Evolutionary conservation across 2,329 filamentous ascomycete genomes (phyloP).

Genomic region (Ophiostoma pallidulum): DNA sequence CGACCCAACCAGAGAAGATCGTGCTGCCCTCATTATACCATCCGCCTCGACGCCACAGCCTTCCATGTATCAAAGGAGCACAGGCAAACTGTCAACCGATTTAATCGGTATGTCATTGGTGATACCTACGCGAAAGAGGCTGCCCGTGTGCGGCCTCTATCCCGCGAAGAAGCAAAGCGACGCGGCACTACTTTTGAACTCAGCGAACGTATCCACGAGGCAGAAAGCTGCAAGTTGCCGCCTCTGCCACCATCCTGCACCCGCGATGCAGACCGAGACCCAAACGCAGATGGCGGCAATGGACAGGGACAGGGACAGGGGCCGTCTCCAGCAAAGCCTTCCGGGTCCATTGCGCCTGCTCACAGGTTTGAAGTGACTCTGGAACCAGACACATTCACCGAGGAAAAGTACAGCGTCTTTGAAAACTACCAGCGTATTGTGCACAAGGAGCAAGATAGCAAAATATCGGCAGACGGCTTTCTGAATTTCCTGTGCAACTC

Average conservation of each 20-base stretch:
- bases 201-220: slow-evolving; percentile 57
- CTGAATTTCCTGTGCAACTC: slow-evolving; percentile 65
- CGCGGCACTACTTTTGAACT: slow-evolving; percentile 61
- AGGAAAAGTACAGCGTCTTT: slow-evolving; percentile 66
- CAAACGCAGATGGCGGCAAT: not conserved
- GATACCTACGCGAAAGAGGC: slow-evolving; percentile 56
- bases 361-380: slow-evolving; percentile 61
- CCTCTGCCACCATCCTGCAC: not conserved
- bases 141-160: slow-evolving; percentile 54
- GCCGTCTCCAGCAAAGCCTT: not conserved
- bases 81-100: slow-evolving; percentile 65
- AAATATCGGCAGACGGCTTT: slow-evolving; percentile 55
- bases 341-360: slow-evolving; percentile 40
- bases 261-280: not conserved
- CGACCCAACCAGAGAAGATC: slow-evolving; percentile 67
- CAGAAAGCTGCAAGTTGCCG: slow-evolving; percentile 45
- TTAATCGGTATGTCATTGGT: slow-evolving; percentile 59
- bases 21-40: slow-evolving; percentile 88
- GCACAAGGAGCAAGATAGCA: slow-evolving; percentile 53
- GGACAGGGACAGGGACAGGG: not conserved
- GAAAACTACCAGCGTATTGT: slow-evolving; percentile 66
- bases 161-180: slow-evolving; percentile 54
- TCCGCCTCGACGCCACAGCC: slow-evolving; percentile 56
- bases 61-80: slow-evolving; percentile 64
- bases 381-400: slow-evolving; percentile 59